Base-by-base conservation (phyloP, 2,329 filamentous ascomycete genomes). In the Purpureocillium lavendulum region DNA sequence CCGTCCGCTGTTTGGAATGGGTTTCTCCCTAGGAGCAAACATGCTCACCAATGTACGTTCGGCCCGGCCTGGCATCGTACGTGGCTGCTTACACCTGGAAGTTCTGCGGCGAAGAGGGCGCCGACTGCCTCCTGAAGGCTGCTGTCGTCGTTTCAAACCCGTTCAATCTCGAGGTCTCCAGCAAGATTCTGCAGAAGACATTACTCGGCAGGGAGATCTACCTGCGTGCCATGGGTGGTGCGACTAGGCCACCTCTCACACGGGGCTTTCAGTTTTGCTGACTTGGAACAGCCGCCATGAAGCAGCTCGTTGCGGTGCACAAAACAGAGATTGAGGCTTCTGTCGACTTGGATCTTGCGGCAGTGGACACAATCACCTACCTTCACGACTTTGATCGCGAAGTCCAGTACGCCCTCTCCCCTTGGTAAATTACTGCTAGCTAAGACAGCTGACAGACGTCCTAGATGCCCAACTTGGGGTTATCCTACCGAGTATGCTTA, bases 401-500 rank as follows among this genome's bases (percentile, higher is more conserved):
- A 49, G 72, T 74, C n/a, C 70, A 75, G 65, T 70, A 53, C 33
- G 59, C 50, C 10, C 3, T 21, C 4, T 12, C 13, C 10, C 16
- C 28, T 12, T 26, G 15, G 21, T 30, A 38, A 31, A 33, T 28
- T 17, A 38, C 6, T 33, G 35, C 15, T 15, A 2, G 5, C 33
- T 36, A 11, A 38, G 49, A 74, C 80, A 69, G 35, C n/a, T 4
- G 5, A n/a, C n/a, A n/a, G n/a, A n/a, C n/a, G n/a, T n/a, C n/a
- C 29, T 30, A 76, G 74, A 47, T 87, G 85, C 45, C 77, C 84
- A 3, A 80, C 80, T 13, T 97, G 90, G 88, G 89, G 89, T 1
- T 98, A 97, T 61, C 88, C 89, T 2, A 95, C 89, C 0, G 89
- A 94, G 58, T 80, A 80, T 11, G 85, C 89, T 2, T 98, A 98